Conservation (phyloP, 2,329 filamentous ascomycete species). For the Calonectria pteridis region DNA sequence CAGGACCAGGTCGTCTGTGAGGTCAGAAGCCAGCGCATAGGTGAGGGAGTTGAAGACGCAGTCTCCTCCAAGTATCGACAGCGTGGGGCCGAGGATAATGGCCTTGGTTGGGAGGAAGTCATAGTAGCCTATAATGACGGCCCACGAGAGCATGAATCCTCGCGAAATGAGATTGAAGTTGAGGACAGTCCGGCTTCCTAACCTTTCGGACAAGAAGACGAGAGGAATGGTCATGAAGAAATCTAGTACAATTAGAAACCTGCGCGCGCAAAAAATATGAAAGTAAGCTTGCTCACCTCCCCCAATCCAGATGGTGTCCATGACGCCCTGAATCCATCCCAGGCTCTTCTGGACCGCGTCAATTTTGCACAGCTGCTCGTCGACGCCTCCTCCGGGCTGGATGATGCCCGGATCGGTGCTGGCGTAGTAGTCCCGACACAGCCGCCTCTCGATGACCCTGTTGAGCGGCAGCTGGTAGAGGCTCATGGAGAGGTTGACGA, state of each 20-base stretch:
- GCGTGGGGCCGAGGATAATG: slow-evolving; percentile 54
- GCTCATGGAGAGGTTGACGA: slow-evolving; percentile 61
- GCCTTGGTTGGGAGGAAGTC: slow-evolving; percentile 42
- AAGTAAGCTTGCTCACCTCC: slow-evolving; percentile 51
- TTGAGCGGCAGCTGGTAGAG: slow-evolving; percentile 63
- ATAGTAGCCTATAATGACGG: slow-evolving; percentile 36
- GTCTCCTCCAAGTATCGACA: slow-evolving; percentile 62
- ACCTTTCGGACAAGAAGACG: slow-evolving; percentile 58
- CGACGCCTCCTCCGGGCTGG: slow-evolving; percentile 53
- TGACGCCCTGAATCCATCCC: slow-evolving; percentile 64
- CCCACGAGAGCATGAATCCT: slow-evolving; percentile 42
- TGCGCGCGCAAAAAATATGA: accelerated
- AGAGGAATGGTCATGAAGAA: slow-evolving; percentile 64
- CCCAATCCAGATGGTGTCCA: slow-evolving; percentile 63
- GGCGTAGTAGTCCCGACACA: slow-evolving; percentile 65
- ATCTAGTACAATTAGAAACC: slow-evolving; percentile 47
- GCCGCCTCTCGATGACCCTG: slow-evolving; percentile 59
- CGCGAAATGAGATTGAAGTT: slow-evolving; percentile 58
- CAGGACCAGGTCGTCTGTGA: slow-evolving; percentile 58
- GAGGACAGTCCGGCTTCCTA: slow-evolving; percentile 55
- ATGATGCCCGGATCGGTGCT: slow-evolving; percentile 50
- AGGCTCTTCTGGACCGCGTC: slow-evolving; percentile 63
- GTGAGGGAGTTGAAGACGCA: slow-evolving; percentile 65
- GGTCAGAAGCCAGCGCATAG: slow-evolving; percentile 58
- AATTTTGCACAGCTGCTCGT: slow-evolving; percentile 67